Evolutionary conservation across 192 early-diverging fungal species (phyloP), one percentile per base, ranked within the genome.

Genomic region (Coemansia sp.): DNA sequence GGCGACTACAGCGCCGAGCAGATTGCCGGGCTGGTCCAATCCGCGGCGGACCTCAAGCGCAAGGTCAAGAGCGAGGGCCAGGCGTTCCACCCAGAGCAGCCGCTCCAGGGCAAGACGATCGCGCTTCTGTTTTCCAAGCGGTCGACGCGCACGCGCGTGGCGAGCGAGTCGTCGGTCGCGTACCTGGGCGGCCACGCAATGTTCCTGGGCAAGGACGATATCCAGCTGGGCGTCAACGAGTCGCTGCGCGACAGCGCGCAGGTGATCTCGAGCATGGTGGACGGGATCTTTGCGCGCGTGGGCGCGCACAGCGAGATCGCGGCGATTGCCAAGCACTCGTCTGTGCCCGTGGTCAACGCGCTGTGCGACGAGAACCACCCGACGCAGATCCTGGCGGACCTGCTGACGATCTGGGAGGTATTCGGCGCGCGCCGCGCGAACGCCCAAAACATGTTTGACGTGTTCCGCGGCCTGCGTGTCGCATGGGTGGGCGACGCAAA

Each of bases 401-500:
- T 98, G 51, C 85, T 95, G 85, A 96, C 95, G 0, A 79, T 99
- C 44, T 93, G 98, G 84, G 95, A 99, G 62, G 69, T 76, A 9
- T 76, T 68, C 42, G 65, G 73, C 1, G 8, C 57, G 38, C 67
- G 70, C 12, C 52, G 46, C 9, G 56, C 61, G 0, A 40, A 59
- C 1, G 71, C 69, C 4, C 24, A 49, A 19, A 18, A 56, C 16
- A 51, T 71, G 6, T 53, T 65, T 3, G 83, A 88, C 19, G 85
- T 84, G 0, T 50, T 80, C 21, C 83, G 82, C 12, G 85, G 86
- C 0, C 71, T 94, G 10, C 86, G 85, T 9, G 86, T 99, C 11
- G 95, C 95, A n/a, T 99, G 97, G 97, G 89, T 99, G 5, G 97
- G 97, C 48, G 97, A 99, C 60, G 86, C 91, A n/a, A 99, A 99